Conservation (phyloP, 768 basidiomycete genomes). For the Postia placenta region DNA sequence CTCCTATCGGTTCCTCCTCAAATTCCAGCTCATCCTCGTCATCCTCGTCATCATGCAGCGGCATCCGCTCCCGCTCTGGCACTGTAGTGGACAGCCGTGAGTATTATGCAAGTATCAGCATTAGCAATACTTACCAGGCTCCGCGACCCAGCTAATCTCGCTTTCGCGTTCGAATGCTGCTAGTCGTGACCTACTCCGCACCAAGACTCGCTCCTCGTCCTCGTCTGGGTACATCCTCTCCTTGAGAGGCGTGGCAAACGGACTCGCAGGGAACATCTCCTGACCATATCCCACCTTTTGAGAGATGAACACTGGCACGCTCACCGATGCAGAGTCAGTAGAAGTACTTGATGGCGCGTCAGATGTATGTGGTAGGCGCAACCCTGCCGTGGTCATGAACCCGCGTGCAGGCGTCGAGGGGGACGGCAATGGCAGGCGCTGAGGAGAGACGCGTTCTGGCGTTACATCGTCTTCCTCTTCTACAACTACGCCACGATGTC, state of each 20-base stretch:
- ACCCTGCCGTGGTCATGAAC: conserved; percentile 20
- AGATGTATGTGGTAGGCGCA: conserved; percentile 42
- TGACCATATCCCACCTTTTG: conserved; percentile 44
- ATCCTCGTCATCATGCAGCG: conserved; percentile 42
- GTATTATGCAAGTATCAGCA: not conserved
- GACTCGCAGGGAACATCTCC: conserved; percentile 61
- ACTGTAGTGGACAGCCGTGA: conserved; percentile 10
- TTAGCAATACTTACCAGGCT: conserved; percentile 47
- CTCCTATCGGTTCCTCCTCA: conserved; percentile 33
- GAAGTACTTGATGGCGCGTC: conserved; percentile 46
- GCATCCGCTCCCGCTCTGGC: conserved; percentile 59
- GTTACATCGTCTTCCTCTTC: conserved; percentile 66
- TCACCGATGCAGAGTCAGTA: conserved; percentile 37
- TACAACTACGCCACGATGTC: conserved; percentile 54
- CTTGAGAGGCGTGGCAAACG: conserved; percentile 65
- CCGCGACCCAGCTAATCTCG: conserved; percentile 73
- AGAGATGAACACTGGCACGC: conserved; percentile 45
- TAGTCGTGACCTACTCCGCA: conserved; percentile 18
- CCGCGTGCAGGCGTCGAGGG: conserved; percentile 40
- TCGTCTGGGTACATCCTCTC: conserved; percentile 58
- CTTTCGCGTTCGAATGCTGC: conserved; percentile 29
- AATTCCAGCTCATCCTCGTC: conserved; percentile 30
- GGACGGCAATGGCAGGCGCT: conserved; percentile 29
- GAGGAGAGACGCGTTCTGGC: conserved; percentile 25
- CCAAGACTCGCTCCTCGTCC: conserved; percentile 58